These are phyloP conservation scores for Colletotrichum tabaci DNA, from an alignment of 2,329 filamentous ascomycete species.

Conservation along the genomic window DNA sequence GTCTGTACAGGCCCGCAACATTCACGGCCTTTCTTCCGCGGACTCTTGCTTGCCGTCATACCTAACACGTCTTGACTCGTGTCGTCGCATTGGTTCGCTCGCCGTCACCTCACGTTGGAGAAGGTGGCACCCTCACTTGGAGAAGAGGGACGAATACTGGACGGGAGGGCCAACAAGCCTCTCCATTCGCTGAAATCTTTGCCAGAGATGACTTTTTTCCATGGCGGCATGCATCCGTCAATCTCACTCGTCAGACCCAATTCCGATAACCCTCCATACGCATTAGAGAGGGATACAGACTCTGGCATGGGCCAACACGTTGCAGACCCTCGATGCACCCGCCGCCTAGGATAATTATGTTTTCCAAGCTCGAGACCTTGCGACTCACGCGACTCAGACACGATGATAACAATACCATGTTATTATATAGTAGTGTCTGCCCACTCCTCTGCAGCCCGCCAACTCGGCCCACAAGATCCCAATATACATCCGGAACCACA, in stretches of 20 bases:
- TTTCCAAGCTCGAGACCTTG: slow-evolving; percentile 12
- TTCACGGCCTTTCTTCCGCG: slow-evolving; percentile 18
- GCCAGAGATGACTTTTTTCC: not conserved
- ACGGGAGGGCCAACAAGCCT: slow-evolving; percentile 16
- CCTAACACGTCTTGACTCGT: slow-evolving; percentile 38
- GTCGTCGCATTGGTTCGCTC: slow-evolving; percentile 35
- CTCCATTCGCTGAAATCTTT: slow-evolving; percentile 13
- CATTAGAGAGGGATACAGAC: too few species aligned
- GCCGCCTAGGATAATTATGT: slow-evolving; percentile 7
- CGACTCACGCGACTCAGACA: slow-evolving; percentile 16
- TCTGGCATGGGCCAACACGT: slow-evolving; percentile 29
- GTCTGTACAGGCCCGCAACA: slow-evolving; percentile 4
- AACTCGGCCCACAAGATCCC: slow-evolving; percentile 4
- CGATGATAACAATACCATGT: not conserved
- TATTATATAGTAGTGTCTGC: not conserved
- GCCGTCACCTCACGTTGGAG: slow-evolving; percentile 12
- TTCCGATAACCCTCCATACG: slow-evolving; percentile 5
- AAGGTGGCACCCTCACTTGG: slow-evolving; percentile 31
- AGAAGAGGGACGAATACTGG: slow-evolving; percentile 9
- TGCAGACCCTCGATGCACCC: slow-evolving; percentile 23
- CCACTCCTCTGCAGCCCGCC: slow-evolving; percentile 12
- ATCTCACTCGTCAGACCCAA: slow-evolving; percentile 14
- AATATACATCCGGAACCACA: slow-evolving; percentile 15
- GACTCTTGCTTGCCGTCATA: slow-evolving; percentile 24
- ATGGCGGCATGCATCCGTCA: slow-evolving; percentile 1